Percentiles rank a stretch among this genome's conserved stretches.
Evolutionary conservation across 1,284 basidiomycete genomes (phyloP).

Genomic region (Boletus semigastroideus): DNA sequence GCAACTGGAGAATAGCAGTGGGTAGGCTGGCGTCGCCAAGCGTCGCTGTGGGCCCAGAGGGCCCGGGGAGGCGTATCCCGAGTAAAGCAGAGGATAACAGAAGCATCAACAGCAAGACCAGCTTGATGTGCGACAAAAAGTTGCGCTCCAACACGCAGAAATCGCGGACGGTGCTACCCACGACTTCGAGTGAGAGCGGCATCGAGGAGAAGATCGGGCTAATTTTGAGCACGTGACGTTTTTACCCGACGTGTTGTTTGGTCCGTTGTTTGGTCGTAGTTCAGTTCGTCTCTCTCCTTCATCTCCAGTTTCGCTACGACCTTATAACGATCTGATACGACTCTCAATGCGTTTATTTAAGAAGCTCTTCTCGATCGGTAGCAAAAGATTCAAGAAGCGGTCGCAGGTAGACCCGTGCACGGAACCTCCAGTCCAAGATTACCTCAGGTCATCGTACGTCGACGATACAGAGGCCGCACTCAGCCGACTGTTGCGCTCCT

Average conservation of each 20-base stretch:
- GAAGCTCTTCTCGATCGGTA: conserved; percentile 67
- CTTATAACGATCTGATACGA: conserved; percentile 33
- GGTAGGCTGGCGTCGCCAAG: conserved; percentile 24
- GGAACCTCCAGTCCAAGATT: conserved; percentile 10
- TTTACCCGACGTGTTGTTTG: conserved; percentile 34
- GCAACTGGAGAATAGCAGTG: conserved; percentile 42
- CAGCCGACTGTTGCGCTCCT: conserved; percentile 65
- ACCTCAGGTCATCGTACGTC: conserved; percentile 22
- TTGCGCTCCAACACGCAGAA: conserved; percentile 77
- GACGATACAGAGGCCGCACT: conserved; percentile 59
- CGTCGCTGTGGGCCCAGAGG: conserved; percentile 7
- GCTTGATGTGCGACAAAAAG: conserved; percentile 62
- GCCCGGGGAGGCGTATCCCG: conserved; percentile 52
- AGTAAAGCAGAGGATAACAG: conserved; percentile 64
- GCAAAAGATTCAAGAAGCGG: conserved; percentile 54
- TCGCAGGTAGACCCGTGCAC: conserved; percentile 19
- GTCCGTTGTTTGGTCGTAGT: conserved; percentile 45
- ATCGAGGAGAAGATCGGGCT: conserved; percentile 1
- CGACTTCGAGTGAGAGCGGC: conserved; percentile 32
- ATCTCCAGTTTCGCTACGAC: conserved; percentile 9
- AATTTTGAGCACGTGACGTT: conserved; percentile 17
- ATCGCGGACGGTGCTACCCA: conserved; percentile 57
- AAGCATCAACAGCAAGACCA: conserved; percentile 62
- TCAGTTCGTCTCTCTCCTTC: conserved; percentile 19
- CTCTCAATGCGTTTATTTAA: conserved; percentile 65